Evolutionary conservation across 345 rosid species (phyloP).

Genomic region (Eucalyptus coolabah): DNA sequence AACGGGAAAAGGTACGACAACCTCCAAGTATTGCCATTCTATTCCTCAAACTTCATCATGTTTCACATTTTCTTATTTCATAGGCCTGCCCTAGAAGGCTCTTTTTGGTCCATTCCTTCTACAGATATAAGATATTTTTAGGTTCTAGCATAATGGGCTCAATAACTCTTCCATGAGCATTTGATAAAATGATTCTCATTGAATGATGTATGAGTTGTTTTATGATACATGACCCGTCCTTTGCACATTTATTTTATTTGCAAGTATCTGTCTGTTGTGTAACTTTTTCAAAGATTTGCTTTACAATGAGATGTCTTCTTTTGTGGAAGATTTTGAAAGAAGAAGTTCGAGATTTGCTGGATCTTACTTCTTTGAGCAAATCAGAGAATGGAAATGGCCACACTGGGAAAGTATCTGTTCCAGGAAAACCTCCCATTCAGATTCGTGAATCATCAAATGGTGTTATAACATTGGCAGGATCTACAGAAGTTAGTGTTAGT

Average conservation of each 20-base stretch:
- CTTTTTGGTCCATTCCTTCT: background rate
- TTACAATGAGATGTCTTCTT: conserved; percentile 1
- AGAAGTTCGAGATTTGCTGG: conserved; percentile 95
- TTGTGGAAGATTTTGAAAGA: conserved; percentile 81
- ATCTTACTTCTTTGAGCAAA: conserved; percentile 44
- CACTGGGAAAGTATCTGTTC: conserved; percentile 43
- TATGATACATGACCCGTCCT: background rate
- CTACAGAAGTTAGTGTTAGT: conserved; percentile 81
- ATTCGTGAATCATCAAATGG: conserved; percentile 96
- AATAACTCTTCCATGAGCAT: background rate
- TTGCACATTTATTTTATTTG: background rate
- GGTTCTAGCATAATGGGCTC: background rate
- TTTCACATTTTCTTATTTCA: background rate
- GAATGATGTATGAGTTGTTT: background rate
- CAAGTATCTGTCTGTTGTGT: background rate
- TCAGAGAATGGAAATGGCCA: conserved; percentile 47
- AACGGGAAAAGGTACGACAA: background rate
- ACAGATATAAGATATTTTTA: background rate
- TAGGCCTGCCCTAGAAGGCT: background rate
- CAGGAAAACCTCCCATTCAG: conserved; percentile 92
- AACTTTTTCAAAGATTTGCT: background rate
- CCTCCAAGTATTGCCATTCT: background rate
- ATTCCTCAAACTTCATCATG: background rate
- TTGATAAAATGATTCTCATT: background rate
- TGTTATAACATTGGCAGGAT: conserved; percentile 94